phyloP scores from a whole-genome alignment of 1,139 yeast genomes.

The Diutina rugosa region DNA sequence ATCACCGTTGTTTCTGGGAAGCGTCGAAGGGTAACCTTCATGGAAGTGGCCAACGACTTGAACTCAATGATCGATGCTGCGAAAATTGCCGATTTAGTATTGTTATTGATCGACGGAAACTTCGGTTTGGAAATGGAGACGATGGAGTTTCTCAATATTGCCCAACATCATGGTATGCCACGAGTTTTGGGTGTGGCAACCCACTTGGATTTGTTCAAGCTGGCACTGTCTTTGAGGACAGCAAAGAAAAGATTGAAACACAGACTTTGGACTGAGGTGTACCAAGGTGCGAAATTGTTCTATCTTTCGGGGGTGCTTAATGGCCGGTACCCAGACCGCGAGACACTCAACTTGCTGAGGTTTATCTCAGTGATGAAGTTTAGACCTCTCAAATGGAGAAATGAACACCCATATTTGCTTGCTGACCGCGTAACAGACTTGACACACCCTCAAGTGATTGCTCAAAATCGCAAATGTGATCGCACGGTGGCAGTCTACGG shows the following conservation, averaged over 20 bases:
- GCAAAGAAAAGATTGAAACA: constrained; percentile 87
- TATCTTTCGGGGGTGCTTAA: constrained; percentile 92
- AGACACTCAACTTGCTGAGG: constrained; percentile 79
- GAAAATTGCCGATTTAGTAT: constrained; percentile 85
- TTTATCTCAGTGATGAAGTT: constrained; percentile 96
- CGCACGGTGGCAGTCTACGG: constrained; percentile 90
- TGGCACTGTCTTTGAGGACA: constrained; percentile 79
- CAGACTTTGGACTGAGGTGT: constrained; percentile 98
- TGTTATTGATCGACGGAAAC: constrained; percentile 87
- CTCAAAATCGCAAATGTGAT: constrained; percentile 71
- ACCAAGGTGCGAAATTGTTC: constrained; percentile 93
- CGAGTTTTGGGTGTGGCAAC: constrained; percentile 92
- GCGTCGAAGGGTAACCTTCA: constrained; percentile 80
- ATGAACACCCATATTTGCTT: constrained; percentile 89
- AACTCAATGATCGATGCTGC: constrained; percentile 96
- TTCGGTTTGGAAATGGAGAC: constrained; percentile 99
- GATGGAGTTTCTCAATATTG: constrained; percentile 92
- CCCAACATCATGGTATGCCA: constrained; percentile 99
- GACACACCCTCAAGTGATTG: constrained; percentile 80
- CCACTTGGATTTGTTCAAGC: constrained; percentile 86
- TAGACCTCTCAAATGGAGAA: constrained; percentile 96
- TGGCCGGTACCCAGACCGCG: constrained; percentile 97
- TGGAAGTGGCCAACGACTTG: constrained; percentile 86
- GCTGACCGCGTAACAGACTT: constrained; percentile 92
- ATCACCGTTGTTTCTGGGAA: constrained; percentile 97